Base-by-base conservation (phyloP, 1,284 basidiomycete species). In the Ceratobasidium sp. region DNA sequence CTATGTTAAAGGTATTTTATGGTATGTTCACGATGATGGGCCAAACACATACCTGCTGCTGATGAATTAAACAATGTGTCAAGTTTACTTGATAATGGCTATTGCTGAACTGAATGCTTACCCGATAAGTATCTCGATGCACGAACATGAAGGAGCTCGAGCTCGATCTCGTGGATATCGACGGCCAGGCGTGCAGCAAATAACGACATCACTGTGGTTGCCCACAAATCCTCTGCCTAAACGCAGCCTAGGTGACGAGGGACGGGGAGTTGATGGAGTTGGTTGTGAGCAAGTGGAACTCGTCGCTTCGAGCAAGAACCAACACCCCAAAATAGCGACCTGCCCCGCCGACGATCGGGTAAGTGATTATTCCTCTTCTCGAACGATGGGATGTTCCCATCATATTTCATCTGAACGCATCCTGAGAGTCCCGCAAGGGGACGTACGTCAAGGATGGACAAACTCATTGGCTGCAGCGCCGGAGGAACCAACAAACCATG, bases 71-170 rank as follows among this genome's bases (percentile, higher is more conserved):
- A 8, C 41, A n/a, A 41, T 21, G 48, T 50, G 23, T 18, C 48
- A 18, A 18, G n/a, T 50, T 5, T 26, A 23, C 26, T 28, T 50
- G 21, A 34, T 30, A 60, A 28, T 18, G 36, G 9, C 43, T 4
- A 50, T 6, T 50, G n/a, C n/a, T 50, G 6, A 26, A 18, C 23
- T 50, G 28, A 12, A 18, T n/a, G 36, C 34, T 34, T 52, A 53
- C 62, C 62, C 39, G 62, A 65, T 23, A 65, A 53, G 46, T 65
- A 65, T 41, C 62, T 65, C 48, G 62, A 65, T 14, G 62, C 62
- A n/a, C 62, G 45, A 65, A 65, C 62, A 28, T 65, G 26, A 23
- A 65, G 46, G 26, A 65, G 23, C 14, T 65, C 62, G 14, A 53
- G 30, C 18, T 53, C 48, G 39, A 65, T 53, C 32, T 65, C 62